These are phyloP conservation scores for Warburgia ugandensis DNA, from an alignment of 164 flowering plant species.

Conservation along the genomic window DNA sequence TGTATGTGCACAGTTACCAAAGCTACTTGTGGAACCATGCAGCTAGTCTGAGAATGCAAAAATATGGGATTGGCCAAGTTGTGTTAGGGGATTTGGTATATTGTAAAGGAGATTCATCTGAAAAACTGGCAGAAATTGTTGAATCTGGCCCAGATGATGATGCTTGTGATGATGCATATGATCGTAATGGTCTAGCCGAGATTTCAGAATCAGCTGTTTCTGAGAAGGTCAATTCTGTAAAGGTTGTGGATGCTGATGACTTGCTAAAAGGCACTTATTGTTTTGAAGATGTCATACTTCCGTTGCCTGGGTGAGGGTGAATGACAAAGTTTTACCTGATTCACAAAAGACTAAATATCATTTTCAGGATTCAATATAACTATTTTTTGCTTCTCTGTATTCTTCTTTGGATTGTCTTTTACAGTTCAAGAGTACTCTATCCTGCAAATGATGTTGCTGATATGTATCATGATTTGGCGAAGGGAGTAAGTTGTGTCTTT, in stretches of 20 bases:
- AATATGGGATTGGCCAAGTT: constrained; percentile 59
- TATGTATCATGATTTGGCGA: constrained; percentile 76
- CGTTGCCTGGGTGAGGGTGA: constrained; percentile 75
- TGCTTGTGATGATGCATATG: constrained; percentile 20
- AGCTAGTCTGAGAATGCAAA: constrained; percentile 74
- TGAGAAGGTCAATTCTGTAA: constrained; percentile 37
- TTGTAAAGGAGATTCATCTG: constrained; percentile 38
- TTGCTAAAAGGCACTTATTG: constrained; percentile 44
- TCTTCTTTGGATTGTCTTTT: constrained; percentile 10
- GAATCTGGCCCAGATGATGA: constrained; percentile 38
- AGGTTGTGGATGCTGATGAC: constrained; percentile 63
- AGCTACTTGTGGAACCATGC: constrained; percentile 99
- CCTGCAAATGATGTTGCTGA: constrained; percentile 69
- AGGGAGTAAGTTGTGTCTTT: constrained; percentile 41
- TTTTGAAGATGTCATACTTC: constrained; percentile 78
- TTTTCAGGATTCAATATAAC: background rate
- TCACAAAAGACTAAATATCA: background rate
- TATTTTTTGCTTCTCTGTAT: constrained; percentile 2
- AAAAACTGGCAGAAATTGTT: constrained; percentile 16
- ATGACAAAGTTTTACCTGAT: background rate
- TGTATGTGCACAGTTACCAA: constrained; percentile 98
- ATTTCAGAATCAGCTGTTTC: constrained; percentile 33
- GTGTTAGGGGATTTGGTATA: constrained; percentile 79
- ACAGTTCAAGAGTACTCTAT: constrained; percentile 65
- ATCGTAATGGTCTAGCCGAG: constrained; percentile 35